These are phyloP conservation scores for Wickerhamomyces sp. DNA, from an alignment of 1,139 yeast species.

Conservation along the genomic window DNA sequence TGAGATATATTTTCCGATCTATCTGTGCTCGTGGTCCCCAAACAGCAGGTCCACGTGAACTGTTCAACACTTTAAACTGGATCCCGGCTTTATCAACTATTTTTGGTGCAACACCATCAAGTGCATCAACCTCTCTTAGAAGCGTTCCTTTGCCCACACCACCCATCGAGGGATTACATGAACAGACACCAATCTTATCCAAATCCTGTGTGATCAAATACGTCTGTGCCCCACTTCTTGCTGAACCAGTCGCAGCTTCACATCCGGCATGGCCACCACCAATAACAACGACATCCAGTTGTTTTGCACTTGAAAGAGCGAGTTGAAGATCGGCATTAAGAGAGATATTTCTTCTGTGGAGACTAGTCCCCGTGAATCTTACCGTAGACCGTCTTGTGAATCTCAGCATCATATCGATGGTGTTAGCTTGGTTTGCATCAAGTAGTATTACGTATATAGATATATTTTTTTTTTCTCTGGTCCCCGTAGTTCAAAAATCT, in stretches of 20 bases:
- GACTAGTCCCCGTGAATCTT: conserved; percentile 2
- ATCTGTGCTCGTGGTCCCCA: conserved; percentile 99
- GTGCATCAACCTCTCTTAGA: conserved; percentile 88
- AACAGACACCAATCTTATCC: conserved; percentile 82
- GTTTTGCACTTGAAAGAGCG: conserved; percentile 30
- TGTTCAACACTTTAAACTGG: conserved; percentile 81
- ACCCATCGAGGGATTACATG: conserved; percentile 97
- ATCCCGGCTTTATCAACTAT: conserved; percentile 91
- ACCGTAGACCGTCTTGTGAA: neutral
- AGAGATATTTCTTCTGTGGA: conserved; percentile 7
- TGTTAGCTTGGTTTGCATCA: neutral
- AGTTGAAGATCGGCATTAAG: conserved; percentile 37
- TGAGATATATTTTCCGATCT: conserved; percentile 72
- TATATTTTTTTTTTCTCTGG: too few species aligned
- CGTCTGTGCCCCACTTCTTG: conserved; percentile 73
- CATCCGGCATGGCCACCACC: conserved; percentile 99
- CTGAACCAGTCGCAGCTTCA: conserved; percentile 94
- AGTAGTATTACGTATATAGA: too few species aligned
- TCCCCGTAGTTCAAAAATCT: too few species aligned
- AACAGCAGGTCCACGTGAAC: conserved; percentile 92
- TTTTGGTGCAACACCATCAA: conserved; percentile 85
- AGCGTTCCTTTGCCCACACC: conserved; percentile 98
- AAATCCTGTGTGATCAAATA: conserved; percentile 68
- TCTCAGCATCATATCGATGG: neutral
- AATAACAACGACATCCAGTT: conserved; percentile 72